Evolutionary conservation across 371 early-diverging fungal genomes (phyloP).

Genomic region (Dichotomocladium elegans): DNA sequence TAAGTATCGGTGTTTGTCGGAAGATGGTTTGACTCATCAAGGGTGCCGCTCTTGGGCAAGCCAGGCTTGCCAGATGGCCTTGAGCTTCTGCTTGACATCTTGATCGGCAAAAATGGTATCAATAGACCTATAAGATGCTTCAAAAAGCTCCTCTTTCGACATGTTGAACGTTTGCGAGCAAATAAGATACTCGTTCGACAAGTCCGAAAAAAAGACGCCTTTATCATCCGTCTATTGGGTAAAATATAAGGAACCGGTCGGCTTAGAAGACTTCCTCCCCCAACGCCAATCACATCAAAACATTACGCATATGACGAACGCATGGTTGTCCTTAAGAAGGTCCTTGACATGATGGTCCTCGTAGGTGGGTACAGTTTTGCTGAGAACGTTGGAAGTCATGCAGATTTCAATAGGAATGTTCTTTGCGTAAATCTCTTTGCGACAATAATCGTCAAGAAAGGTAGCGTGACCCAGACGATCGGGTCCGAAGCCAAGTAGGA

Average conservation of each 20-base stretch:
- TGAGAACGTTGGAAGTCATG: constrained; percentile 63
- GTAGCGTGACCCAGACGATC: constrained; percentile 65
- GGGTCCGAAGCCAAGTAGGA: constrained; percentile 38
- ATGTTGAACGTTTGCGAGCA: constrained; percentile 37
- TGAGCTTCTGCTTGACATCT: constrained; percentile 23
- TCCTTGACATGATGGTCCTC: constrained; percentile 57
- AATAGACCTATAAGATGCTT: constrained; percentile 35
- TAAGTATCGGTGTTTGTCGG: too few relatives aligned
- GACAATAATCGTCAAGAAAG: constrained; percentile 32
- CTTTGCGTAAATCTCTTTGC: constrained; percentile 28
- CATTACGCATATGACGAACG: constrained; percentile 59
- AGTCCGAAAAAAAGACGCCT: constrained; percentile 51
- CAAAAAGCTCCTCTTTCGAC: constrained; percentile 31
- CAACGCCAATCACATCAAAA: too few relatives aligned
- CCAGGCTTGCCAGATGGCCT: constrained; percentile 35
- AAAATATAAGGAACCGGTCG: neutral
- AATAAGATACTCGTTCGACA: constrained; percentile 46
- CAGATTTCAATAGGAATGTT: constrained; percentile 61
- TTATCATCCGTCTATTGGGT: constrained; percentile 54
- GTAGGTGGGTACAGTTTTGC: constrained; percentile 48
- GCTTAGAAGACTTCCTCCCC: too few relatives aligned
- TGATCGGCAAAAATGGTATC: constrained; percentile 46
- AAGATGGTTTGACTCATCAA: too few relatives aligned
- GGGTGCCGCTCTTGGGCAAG: constrained; percentile 1
- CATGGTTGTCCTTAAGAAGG: constrained; percentile 37